Percentiles rank a stretch among this genome's conserved stretches.
Evolutionary conservation across 2,329 filamentous ascomycete genomes (phyloP).

Genomic region (Penicillium sp.): DNA sequence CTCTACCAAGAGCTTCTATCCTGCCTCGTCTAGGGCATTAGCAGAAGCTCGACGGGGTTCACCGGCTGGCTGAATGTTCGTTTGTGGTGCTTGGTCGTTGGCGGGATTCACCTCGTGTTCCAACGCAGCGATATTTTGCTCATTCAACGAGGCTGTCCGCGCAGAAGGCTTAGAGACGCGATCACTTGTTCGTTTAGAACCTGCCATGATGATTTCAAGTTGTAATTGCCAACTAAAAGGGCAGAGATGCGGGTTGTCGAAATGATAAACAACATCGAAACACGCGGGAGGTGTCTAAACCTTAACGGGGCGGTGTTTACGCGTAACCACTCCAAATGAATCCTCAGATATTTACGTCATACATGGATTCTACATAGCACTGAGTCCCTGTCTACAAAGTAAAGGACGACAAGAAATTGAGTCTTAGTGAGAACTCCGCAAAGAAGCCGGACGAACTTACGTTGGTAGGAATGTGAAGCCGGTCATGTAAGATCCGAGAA

Average conservation of each 20-base stretch:
- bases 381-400: too few relatives aligned
- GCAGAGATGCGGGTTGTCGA: background rate
- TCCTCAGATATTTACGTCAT: too few relatives aligned
- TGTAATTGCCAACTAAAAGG: background rate
- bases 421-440: too few relatives aligned
- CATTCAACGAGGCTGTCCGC: background rate
- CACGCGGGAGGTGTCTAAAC: background rate
- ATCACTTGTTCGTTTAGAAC: background rate
- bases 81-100: background rate
- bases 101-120: background rate
- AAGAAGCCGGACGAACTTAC: too few relatives aligned
- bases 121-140: background rate
- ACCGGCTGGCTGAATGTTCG: background rate
- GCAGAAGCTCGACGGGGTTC: background rate
- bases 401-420: too few relatives aligned
- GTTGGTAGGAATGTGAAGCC: too few relatives aligned
- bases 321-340: too few relatives aligned
- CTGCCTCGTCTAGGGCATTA: background rate
- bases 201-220: background rate
- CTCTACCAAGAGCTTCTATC: background rate
- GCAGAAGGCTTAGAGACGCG: background rate
- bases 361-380: too few relatives aligned
- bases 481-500: too few relatives aligned
- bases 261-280: background rate
- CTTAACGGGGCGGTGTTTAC: background rate